These are phyloP conservation scores for Austroboletus eburneus DNA, from an alignment of 768 basidiomycete species.

Conservation along the genomic window DNA sequence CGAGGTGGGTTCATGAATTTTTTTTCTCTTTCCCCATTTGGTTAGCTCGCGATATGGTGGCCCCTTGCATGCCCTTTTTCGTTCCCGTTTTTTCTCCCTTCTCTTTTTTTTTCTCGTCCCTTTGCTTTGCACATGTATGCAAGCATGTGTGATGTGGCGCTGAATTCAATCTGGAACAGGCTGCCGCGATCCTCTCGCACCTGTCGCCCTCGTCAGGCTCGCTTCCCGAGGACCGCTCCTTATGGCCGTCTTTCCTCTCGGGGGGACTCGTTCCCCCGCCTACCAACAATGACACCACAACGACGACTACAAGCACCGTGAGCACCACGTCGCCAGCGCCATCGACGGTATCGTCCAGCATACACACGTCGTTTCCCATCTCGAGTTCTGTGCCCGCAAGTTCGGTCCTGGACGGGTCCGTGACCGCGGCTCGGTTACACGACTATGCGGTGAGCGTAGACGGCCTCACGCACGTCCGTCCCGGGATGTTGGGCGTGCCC, in stretches of 20 bases:
- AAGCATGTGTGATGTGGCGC: background rate
- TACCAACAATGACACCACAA: constrained; percentile 6
- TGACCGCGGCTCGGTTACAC: constrained; percentile 58
- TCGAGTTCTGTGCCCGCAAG: constrained; percentile 51
- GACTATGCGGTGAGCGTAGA: constrained; percentile 50
- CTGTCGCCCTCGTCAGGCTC: constrained; percentile 66
- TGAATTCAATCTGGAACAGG: constrained; percentile 39
- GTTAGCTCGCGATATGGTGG: too few species aligned
- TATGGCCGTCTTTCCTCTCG: constrained; percentile 85
- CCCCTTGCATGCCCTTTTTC: background rate
- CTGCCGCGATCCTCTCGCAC: constrained; percentile 92
- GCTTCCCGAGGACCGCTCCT: constrained; percentile 88
- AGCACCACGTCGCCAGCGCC: constrained; percentile 13
- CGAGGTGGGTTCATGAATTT: constrained; percentile 48
- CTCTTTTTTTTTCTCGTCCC: background rate
- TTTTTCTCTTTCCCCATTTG: too few species aligned
- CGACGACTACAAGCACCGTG: constrained; percentile 10
- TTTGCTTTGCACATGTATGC: background rate
- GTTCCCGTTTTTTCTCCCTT: background rate
- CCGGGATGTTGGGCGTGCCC: constrained; percentile 46
- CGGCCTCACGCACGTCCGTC: constrained; percentile 55
- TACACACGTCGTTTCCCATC: constrained; percentile 21
- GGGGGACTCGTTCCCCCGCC: constrained; percentile 63
- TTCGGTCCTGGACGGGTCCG: background rate
- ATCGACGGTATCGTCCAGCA: background rate